These are phyloP conservation scores for Ogataea thermomethanolica DNA, from an alignment of 805 yeast genomes.

Conservation along the genomic window DNA sequence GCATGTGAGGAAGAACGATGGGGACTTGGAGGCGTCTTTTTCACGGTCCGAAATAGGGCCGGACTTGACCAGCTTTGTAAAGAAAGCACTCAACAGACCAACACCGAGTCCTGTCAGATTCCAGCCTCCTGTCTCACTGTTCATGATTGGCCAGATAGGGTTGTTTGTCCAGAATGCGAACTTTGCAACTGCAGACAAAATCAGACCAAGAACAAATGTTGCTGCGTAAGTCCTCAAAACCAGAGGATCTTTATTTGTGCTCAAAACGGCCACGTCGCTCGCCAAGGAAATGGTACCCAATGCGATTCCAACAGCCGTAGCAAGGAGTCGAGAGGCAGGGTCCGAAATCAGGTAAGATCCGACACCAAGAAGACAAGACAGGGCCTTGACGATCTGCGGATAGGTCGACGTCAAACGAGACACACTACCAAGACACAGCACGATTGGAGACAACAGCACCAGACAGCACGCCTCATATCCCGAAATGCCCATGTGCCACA, in stretches of 20 bases:
- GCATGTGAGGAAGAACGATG: constrained; percentile 50
- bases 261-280: constrained; percentile 44
- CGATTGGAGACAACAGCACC: constrained; percentile 51
- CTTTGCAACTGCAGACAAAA: constrained; percentile 70
- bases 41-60: not conserved
- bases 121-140: constrained; percentile 79
- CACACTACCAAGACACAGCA: constrained; percentile 29
- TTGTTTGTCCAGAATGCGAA: constrained; percentile 78
- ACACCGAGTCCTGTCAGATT: constrained; percentile 64
- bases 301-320: constrained; percentile 62
- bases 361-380: constrained; percentile 61
- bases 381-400: constrained; percentile 54
- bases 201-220: constrained; percentile 67
- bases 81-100: constrained; percentile 62
- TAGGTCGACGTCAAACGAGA: constrained; percentile 36
- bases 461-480: constrained; percentile 82
- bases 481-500: constrained; percentile 97
- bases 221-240: constrained; percentile 43
- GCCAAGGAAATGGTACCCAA: constrained; percentile 61
- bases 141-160: constrained; percentile 96
- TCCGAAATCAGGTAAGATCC: constrained; percentile 67
- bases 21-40: constrained; percentile 21
- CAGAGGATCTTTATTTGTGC: constrained; percentile 28
- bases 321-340: constrained; percentile 68
- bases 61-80: constrained; percentile 38